These are phyloP conservation scores for Sapria himalayana DNA, from an alignment of 345 rosid species.

Conservation along the genomic window DNA sequence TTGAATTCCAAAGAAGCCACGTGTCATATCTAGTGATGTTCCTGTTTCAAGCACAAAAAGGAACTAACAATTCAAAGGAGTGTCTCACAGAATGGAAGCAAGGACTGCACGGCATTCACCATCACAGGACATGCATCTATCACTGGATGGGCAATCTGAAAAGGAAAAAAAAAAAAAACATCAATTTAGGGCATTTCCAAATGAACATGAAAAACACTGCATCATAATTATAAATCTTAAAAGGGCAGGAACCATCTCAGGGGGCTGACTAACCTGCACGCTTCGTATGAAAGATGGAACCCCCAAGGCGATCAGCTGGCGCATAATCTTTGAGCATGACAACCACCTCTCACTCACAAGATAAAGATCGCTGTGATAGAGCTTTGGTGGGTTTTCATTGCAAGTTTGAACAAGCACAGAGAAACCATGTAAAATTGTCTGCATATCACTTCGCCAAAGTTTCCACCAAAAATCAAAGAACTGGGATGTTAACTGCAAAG, in stretches of 20 bases:
- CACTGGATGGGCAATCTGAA: constrained; percentile 66
- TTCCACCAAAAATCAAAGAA: constrained; percentile 72
- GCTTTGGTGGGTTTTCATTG: constrained; percentile 28
- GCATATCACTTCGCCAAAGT: constrained; percentile 92
- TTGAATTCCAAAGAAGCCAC: too few species aligned
- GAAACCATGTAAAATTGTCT: constrained; percentile 58
- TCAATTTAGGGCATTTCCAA: not conserved
- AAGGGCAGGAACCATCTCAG: not conserved
- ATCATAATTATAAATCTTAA: not conserved
- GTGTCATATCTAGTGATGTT: too few species aligned
- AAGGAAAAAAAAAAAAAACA: constrained; percentile 8
- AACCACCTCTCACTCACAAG: constrained; percentile 88
- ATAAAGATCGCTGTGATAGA: constrained; percentile 62
- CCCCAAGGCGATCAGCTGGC: constrained; percentile 69
- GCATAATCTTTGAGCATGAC: constrained; percentile 65
- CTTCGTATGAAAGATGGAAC: constrained; percentile 71
- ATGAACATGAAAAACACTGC: not conserved
- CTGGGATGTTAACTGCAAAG: constrained; percentile 73
- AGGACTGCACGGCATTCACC: constrained; percentile 55
- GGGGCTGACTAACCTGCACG: too few species aligned
- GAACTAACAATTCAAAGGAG: constrained; percentile 4
- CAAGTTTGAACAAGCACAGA: constrained; percentile 36
- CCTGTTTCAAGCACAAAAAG: too few species aligned
- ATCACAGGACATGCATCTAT: constrained; percentile 77
- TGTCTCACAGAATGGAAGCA: constrained; percentile 78